Conservation (phyloP, 768 basidiomycete genomes). For the Kwoniella sp. region DNA sequence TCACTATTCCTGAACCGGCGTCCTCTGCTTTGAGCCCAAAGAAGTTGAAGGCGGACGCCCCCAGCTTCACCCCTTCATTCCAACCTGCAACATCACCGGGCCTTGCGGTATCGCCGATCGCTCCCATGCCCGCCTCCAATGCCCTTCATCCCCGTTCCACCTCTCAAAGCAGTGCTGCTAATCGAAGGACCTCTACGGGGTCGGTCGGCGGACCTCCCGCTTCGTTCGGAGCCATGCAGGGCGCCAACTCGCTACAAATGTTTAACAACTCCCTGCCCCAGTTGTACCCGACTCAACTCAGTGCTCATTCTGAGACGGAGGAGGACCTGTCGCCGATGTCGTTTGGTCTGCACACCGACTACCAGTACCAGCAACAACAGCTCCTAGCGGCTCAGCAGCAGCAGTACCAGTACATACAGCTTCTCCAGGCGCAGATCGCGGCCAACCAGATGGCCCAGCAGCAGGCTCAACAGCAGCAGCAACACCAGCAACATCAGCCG, state of each 20-base stretch:
- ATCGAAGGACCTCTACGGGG: slow-evolving; percentile 16
- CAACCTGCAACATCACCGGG: slow-evolving; percentile 29
- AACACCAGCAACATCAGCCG: slow-evolving; percentile 59
- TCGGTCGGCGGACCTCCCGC: background rate
- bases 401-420: slow-evolving; percentile 43
- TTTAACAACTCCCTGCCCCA: background rate
- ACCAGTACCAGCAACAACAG: slow-evolving; percentile 35
- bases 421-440: slow-evolving; percentile 64
- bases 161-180: slow-evolving; percentile 12
- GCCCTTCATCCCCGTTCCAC: slow-evolving; percentile 10
- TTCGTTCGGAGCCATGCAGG: background rate
- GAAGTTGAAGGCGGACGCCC: slow-evolving; percentile 45
- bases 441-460: slow-evolving; percentile 50
- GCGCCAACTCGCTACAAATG: slow-evolving; percentile 2
- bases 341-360: slow-evolving; percentile 18
- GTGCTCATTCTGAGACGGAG: slow-evolving; percentile 20
- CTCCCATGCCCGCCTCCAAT: slow-evolving; percentile 2
- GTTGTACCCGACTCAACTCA: slow-evolving; percentile 10
- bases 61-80: slow-evolving; percentile 39
- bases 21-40: slow-evolving; percentile 13
- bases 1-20: slow-evolving; percentile 19
- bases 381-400: slow-evolving; percentile 37
- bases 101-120: slow-evolving; percentile 21
- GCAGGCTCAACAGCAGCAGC: slow-evolving; percentile 54
- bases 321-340: slow-evolving; percentile 20